Evolutionary conservation across 169 alveolate genomes (phyloP).

Genomic region (Nephromyces sp.): DNA sequence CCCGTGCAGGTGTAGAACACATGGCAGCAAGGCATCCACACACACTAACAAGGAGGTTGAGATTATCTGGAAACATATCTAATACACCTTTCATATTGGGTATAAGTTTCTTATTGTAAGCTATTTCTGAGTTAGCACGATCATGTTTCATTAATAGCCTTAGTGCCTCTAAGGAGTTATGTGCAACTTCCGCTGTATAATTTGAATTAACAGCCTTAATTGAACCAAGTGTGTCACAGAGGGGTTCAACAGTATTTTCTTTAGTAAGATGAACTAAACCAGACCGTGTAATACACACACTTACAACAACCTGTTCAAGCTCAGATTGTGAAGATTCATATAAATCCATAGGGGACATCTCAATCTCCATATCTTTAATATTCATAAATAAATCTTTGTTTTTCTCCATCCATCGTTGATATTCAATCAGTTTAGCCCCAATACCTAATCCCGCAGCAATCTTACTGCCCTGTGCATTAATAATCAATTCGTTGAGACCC

Average conservation of each 20-base stretch:
- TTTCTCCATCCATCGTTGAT: constrained; percentile 7
- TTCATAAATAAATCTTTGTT: constrained; percentile 6
- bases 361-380: constrained; percentile 31
- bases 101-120: constrained; percentile 60
- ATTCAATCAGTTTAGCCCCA: constrained; percentile 11
- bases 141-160: constrained; percentile 65
- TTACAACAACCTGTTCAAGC: constrained; percentile 21
- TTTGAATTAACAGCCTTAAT: background rate
- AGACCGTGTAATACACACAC: background rate
- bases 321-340: constrained; percentile 27
- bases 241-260: background rate
- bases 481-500: constrained; percentile 44
- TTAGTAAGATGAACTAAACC: background rate
- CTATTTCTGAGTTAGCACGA: constrained; percentile 62
- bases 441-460: constrained; percentile 33
- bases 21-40: constrained; percentile 75
- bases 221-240: background rate
- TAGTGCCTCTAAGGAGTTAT: constrained; percentile 37
- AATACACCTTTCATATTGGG: constrained; percentile 63
- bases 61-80: constrained; percentile 59
- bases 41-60: constrained; percentile 63
- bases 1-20: constrained; percentile 73
- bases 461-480: constrained; percentile 50
- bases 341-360: constrained; percentile 25
- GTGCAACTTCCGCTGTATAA: background rate